phyloP scores from a whole-genome alignment of 2,329 filamentous ascomycete species.

The Aspergillus sp. region DNA sequence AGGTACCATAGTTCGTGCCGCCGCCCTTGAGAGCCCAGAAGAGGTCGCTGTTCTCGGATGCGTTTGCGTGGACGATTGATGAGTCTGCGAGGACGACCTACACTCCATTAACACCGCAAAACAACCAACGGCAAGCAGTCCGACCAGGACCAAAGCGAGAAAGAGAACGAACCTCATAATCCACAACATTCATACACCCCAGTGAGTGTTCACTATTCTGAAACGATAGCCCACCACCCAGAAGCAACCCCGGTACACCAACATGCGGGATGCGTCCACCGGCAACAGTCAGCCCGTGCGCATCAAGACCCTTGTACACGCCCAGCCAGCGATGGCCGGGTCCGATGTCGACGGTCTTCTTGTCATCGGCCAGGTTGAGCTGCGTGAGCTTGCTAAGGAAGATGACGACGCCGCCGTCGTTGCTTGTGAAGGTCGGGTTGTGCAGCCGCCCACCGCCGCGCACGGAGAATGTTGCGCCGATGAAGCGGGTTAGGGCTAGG shows the following conservation, averaged over 20 bases:
- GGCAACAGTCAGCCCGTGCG: constrained; percentile 45
- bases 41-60: constrained; percentile 29
- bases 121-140: not conserved
- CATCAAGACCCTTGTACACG: constrained; percentile 48
- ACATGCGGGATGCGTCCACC: constrained; percentile 51
- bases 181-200: constrained; percentile 19
- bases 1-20: constrained; percentile 33
- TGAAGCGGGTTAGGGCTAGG: constrained; percentile 17
- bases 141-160: not conserved
- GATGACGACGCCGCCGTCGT: constrained; percentile 51
- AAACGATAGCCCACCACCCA: constrained; percentile 41
- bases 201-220: constrained; percentile 24
- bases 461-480: constrained; percentile 25
- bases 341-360: constrained; percentile 48
- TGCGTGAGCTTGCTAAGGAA: constrained; percentile 50
- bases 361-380: constrained; percentile 39
- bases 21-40: constrained; percentile 40
- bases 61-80: constrained; percentile 21
- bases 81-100: constrained; percentile 27
- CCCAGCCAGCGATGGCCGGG: constrained; percentile 52
- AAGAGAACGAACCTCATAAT: constrained; percentile 22
- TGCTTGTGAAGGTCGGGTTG: constrained; percentile 26
- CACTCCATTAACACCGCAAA: not conserved
- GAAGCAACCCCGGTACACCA: constrained; percentile 51
- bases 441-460: constrained; percentile 26